phyloP scores from a whole-genome alignment of 2,329 filamentous ascomycete genomes.

The Lasiodiplodia sp. region DNA sequence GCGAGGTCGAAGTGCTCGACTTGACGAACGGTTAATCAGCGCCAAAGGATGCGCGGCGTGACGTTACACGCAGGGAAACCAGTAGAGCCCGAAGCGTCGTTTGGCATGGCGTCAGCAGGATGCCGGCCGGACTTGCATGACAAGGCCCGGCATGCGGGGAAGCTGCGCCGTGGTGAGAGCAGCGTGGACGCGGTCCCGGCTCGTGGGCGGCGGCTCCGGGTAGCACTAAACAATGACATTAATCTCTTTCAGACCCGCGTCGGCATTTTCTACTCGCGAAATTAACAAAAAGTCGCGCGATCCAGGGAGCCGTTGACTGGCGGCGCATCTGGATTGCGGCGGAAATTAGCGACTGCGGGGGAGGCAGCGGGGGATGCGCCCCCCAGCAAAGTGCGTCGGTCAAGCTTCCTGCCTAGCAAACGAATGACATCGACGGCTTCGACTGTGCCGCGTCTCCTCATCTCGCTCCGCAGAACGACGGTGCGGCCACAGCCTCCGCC shows the following conservation, averaged over 20 bases:
- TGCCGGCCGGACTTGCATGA: background rate
- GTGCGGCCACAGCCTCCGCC: constrained; percentile 3
- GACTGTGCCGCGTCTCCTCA: constrained; percentile 18
- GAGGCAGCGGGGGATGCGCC: background rate
- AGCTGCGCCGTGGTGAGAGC: constrained; percentile 7
- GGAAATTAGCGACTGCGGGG: too few species aligned
- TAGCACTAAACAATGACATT: background rate
- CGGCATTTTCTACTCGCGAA: background rate
- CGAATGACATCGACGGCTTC: constrained; percentile 8
- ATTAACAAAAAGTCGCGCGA: background rate
- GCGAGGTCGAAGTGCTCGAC: constrained; percentile 46
- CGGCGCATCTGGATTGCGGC: background rate
- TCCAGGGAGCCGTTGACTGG: background rate
- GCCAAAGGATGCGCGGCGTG: constrained; percentile 10
- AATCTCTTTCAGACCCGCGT: background rate
- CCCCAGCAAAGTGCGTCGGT: background rate
- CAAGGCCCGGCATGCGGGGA: constrained; percentile 20
- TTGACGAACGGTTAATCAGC: constrained; percentile 33
- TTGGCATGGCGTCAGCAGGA: constrained; percentile 10
- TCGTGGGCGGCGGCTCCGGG: constrained; percentile 4
- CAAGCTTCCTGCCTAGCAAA: constrained; percentile 6
- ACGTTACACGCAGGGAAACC: background rate
- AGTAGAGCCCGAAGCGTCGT: background rate
- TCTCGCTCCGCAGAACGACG: background rate
- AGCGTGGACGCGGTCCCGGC: background rate